phyloP scores from a whole-genome alignment of 768 basidiomycete species.

The Boletus rubescentipes region DNA sequence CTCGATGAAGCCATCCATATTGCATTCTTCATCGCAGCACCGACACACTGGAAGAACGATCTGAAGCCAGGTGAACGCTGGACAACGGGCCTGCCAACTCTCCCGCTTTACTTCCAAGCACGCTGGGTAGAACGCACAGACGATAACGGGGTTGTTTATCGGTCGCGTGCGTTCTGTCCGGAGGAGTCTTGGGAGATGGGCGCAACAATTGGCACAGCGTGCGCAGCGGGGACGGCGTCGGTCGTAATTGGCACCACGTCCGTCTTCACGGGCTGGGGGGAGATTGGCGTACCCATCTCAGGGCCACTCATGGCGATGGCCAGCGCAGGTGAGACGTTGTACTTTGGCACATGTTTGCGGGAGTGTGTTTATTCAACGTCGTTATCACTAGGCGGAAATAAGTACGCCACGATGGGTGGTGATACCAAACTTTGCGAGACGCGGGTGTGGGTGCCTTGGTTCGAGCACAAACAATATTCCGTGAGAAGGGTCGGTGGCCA shows the following conservation, averaged over 20 bases:
- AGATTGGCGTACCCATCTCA: neutral
- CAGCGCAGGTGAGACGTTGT: conserved; percentile 2
- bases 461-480: conserved; percentile 20
- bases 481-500: conserved; percentile 11
- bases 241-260: conserved; percentile 13
- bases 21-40: conserved; percentile 17
- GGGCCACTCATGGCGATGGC: conserved; percentile 13
- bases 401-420: conserved; percentile 4
- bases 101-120: conserved; percentile 12
- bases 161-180: conserved; percentile 12
- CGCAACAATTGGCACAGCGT: conserved; percentile 14
- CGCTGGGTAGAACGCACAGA: conserved; percentile 16
- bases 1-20: conserved; percentile 21
- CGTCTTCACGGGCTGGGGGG: neutral
- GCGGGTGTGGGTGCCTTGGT: conserved; percentile 23
- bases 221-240: conserved; percentile 20
- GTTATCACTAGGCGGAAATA: conserved; percentile 2
- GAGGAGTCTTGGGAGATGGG: conserved; percentile 22
- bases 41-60: conserved; percentile 16
- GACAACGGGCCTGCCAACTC: conserved; percentile 12
- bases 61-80: conserved; percentile 18
- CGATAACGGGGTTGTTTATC: conserved; percentile 7
- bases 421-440: conserved; percentile 14
- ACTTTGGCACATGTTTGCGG: neutral
- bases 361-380: neutral